Evolutionary conservation across 805 yeast genomes (phyloP), one percentile per base, ranked within the genome.

Genomic region (Phaffomyces antillensis): DNA sequence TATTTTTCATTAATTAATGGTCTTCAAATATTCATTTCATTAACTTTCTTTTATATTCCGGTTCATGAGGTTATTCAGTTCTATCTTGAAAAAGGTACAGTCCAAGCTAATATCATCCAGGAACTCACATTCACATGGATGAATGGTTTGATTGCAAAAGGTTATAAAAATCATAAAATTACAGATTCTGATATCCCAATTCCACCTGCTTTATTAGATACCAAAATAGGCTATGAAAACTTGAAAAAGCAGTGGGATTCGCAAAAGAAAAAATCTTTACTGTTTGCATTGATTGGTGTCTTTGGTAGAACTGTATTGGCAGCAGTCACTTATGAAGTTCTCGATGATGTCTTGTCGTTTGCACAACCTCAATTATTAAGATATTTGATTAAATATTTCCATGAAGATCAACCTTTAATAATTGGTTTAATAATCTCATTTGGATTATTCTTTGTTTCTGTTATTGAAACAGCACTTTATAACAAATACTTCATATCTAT

Each of bases 111-210:
- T 59, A 67, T 89, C 15, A 77, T 91, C 51, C 83, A 95, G 3
- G 70, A 76, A 42, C 68, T 91, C 42, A 82, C 95, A 0, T 91
- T 93, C 62, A 67, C 81, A 25, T 93, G 99, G 98, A 87, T 93
- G 95, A 80, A 88, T 18, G 79, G 76, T 1, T 67, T 93, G 56
- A 87, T 93, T 82, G 76, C 68, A 52, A 77, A 77, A 43, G 98
- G 98, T 15, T 84, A 83, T 56, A 46, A 40, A 32, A 52, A 48
- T 43, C 67, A 71, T 36, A 77, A 77, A 48, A 78, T 80, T 55
- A 62, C 58, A 50, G 63, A 75, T 53, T 63, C 67, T 2, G 97
- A 91, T 63, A 75, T 91, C 48, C 96, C 96, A 16, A 74, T 77
- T 16, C 74, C 93, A 41, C 96, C 98, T 12, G 62, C 65, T 2